Base-by-base conservation (phyloP, 805 yeast genomes). In the Candida fluviatilis region DNA sequence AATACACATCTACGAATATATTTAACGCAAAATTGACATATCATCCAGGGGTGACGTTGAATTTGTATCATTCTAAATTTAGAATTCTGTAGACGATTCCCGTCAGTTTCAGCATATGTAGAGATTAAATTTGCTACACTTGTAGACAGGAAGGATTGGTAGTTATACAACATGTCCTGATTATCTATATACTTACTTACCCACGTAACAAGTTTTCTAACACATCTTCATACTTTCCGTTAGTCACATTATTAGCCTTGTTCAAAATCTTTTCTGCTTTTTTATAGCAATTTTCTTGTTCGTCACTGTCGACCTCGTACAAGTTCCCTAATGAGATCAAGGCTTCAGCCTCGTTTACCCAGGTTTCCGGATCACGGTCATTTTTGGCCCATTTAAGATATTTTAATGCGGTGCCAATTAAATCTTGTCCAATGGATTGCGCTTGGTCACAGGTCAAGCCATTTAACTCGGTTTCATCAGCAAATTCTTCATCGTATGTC, bases 341-440 rank as follows among this genome's bases (percentile, higher is more conserved):
- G 1, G 95, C 90, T 58, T 91, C 98, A 1, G 96, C 96, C 33
- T 84, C 72, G 52, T 78, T 76, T 10, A 82, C 95, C 86, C 91
- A 84, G 4, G 84, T 70, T 41, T 81, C 82, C 0, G 95, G 95
- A 29, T 83, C 87, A 33, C 81, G 85, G 14, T 77, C 80, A 36
- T 78, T 78, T 55, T 81, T 76, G 0, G 89, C 82, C 38, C 66
- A 61, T 38, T 67, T 60, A 38, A 89, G 65, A 51, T 76, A 75
- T 27, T 67, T 62, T 18, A 84, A 64, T 0, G 95, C 95, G 14
- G 58, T 61, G 7, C 57, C 49, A 8, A 80, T 73, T 25, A 71
- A 58, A 2, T 64, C 60, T 27, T 73, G 62, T 0, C 86, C 78
- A 30, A 67, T 66, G 16, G 54, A 48, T 41, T 73, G 80, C 0